These are phyloP conservation scores for Zancudomyces culisetae DNA, from an alignment of 371 early-diverging fungal species.

Conservation along the genomic window DNA sequence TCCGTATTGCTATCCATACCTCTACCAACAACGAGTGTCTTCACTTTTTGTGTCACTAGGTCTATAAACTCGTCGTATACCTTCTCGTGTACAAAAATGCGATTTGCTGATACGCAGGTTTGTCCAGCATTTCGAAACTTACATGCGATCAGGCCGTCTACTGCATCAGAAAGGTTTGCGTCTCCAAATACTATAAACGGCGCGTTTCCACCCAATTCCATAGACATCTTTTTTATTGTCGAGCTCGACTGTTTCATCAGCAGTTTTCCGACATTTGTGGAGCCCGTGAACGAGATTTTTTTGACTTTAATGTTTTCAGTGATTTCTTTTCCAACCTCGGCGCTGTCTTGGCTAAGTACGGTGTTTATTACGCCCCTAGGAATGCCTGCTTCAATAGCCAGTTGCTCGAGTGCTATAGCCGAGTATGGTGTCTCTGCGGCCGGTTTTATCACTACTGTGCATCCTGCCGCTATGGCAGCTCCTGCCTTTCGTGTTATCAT, in stretches of 20 bases:
- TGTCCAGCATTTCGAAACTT: constrained; percentile 80
- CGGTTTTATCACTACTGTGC: constrained; percentile 33
- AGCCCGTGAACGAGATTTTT: constrained; percentile 70
- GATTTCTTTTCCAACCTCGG: constrained; percentile 45
- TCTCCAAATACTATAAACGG: constrained; percentile 81
- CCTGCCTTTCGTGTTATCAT: constrained; percentile 78
- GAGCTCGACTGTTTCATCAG: constrained; percentile 46
- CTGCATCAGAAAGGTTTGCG: constrained; percentile 44
- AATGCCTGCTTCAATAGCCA: constrained; percentile 61
- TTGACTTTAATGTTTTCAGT: constrained; percentile 39
- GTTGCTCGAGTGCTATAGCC: constrained; percentile 51
- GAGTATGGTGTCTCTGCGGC: constrained; percentile 63
- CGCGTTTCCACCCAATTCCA: constrained; percentile 75
- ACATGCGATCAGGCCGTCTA: constrained; percentile 36
- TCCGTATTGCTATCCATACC: constrained; percentile 41
- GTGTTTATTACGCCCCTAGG: constrained; percentile 77
- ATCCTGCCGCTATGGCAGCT: constrained; percentile 61
- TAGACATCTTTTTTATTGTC: constrained; percentile 55
- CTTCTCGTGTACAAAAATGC: constrained; percentile 61
- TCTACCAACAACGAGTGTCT: constrained; percentile 44
- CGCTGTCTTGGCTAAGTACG: constrained; percentile 41
- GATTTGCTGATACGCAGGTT: constrained; percentile 71
- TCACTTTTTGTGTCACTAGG: constrained; percentile 30
- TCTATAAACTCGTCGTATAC: constrained; percentile 49
- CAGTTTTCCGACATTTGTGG: constrained; percentile 51